phyloP scores from a whole-genome alignment of 371 early-diverging fungal genomes.

The Dinochytrium kinnereticum region DNA sequence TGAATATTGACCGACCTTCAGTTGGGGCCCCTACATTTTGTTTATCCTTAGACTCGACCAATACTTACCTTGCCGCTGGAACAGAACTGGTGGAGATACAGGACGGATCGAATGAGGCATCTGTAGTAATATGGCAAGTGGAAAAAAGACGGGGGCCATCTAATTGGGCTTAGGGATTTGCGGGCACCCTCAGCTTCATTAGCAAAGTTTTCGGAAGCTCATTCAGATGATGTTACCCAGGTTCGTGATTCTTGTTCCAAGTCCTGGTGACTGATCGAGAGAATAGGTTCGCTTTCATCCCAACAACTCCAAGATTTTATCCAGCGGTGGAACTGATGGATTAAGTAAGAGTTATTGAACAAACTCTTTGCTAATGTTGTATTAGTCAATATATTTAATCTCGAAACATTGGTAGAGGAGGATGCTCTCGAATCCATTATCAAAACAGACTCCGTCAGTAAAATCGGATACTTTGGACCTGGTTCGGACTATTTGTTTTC shows the following conservation, averaged over 20 bases:
- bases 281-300: conserved; percentile 67
- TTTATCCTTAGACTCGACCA: conserved; percentile 70
- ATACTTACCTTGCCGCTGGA: conserved; percentile 70
- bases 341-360: background rate
- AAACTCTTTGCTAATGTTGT: background rate
- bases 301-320: conserved; percentile 46
- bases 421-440: conserved; percentile 83
- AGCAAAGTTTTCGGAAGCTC: conserved; percentile 77
- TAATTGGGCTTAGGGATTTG: conserved; percentile 50
- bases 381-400: conserved; percentile 49
- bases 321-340: conserved; percentile 55
- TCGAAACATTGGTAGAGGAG: conserved; percentile 75
- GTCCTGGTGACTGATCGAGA: background rate
- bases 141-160: background rate
- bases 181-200: conserved; percentile 49
- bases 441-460: conserved; percentile 80
- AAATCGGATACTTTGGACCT: conserved; percentile 90
- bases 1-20: conserved; percentile 17
- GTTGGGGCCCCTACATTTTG: conserved; percentile 65
- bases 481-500: conserved; percentile 81
- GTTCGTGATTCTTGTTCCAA: conserved; percentile 53
- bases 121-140: background rate
- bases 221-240: conserved; percentile 92
- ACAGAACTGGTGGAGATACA: conserved; percentile 62
- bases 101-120: conserved; percentile 35